Evolutionary conservation across 2,329 filamentous ascomycete genomes (phyloP), one percentile per base, ranked within the genome.

Genomic region (Stylonectria norvegica): DNA sequence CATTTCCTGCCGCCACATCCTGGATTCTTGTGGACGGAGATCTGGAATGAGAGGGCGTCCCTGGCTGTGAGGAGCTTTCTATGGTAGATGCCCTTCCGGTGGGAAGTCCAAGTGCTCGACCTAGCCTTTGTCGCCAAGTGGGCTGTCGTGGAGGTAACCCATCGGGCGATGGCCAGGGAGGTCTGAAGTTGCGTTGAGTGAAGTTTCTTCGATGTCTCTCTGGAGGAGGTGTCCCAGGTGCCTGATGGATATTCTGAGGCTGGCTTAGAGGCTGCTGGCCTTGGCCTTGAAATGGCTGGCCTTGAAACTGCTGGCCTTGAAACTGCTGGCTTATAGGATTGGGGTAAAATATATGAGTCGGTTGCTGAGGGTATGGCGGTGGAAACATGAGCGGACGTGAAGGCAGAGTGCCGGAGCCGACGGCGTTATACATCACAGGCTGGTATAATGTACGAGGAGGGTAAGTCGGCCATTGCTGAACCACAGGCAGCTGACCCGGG

Each of bases 31-130:
- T 29, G 16, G 23, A 14, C 12, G n/a, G 38, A 11, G 43, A 20
- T 16, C 30, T 37, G 5, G 43, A 34, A 2, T 16, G 34, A 1
- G 23, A 5, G 8, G 49, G 46, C 19, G 51, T 49, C 17, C 40
- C 49, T 11, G 50, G 43, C 5, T 22, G 15, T 2, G 61, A 61
- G n/a, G 48, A 52, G 27, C 52, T 63, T 19, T 49, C 50, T 34
- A 68, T 60, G 2, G 65, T 68, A 0, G 62, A 67, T 5, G 61
- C 63, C 40, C 51, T 60, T 5, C 65, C 65, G 1, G 53, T 14
- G 2, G 63, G 63, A 11, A 64, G 35, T 4, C 47, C 52, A 20
- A 67, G 49, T 1, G 49, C 46, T 9, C 50, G 52, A 34, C 47
- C 34, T 1, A 67, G 8, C 11, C 55, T 43, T 30, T 62, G 60